Evolutionary conservation across 108 stramenopile genomes (phyloP), one percentile per base, ranked within the genome.

Genomic region (Ochromonas danica): DNA sequence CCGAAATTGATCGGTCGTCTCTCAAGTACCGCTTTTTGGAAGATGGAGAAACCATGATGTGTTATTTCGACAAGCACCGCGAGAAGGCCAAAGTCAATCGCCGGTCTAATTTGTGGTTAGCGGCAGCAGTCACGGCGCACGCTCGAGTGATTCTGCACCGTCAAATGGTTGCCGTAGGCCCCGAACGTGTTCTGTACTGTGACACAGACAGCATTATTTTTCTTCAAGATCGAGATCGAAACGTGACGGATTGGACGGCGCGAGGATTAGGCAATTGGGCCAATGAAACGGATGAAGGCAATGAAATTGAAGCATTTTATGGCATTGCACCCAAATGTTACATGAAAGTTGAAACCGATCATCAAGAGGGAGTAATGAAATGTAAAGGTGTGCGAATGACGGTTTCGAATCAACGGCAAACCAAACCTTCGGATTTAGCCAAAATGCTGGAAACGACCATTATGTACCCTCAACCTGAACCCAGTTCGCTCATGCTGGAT

Each of bases 301-400:
- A 57, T 57, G 51, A 57, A 57, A 57, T 57, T 57, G 51, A 57
- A 57, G 51, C 51, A 57, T 57, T 57, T 57, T 57, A 57, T 57
- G 51, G 51, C 51, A 57, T 57, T 57, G 51, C 51, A 57, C 51
- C 51, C 51, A 57, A 57, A 57, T 57, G 51, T 57, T 57, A 57
- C 51, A 57, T 57, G 51, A 57, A 57, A 57, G 51, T 57, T 57
- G 51, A 57, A 57, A 57, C 51, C 51, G 51, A 57, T 57, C 51
- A 57, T 57, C 51, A 57, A 57, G 51, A 57, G 51, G 51, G 51
- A 57, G 51, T 57, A 57, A 57, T 57, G 51, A 57, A 57, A 57
- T 57, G 51, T 57, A 57, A 57, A 57, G 51, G 51, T 57, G 51
- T 57, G 51, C 51, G 51, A 57, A 57, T 57, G 51, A 57, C 51